Evolutionary conservation across 176 grass and related monocot species (phyloP).

Genomic region (Oryza nivara): DNA sequence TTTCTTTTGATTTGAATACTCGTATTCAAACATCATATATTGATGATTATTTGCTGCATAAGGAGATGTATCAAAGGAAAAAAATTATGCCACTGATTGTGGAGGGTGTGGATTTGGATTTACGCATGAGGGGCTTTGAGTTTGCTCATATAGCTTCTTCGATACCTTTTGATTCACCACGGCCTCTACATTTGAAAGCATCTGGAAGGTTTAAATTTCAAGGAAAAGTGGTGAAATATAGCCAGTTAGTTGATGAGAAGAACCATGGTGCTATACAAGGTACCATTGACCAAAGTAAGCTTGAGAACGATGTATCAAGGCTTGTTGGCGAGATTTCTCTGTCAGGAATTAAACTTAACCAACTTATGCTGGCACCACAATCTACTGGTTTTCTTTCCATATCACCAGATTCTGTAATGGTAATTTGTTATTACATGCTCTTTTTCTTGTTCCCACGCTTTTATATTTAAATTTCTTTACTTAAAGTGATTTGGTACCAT

Average conservation of each 20-base stretch:
- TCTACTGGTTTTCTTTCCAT: conserved; percentile 84
- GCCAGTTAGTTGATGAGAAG: conserved; percentile 49
- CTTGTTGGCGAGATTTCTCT: conserved; percentile 90
- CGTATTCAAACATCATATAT: conserved; percentile 93
- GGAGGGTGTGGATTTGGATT: conserved; percentile 91
- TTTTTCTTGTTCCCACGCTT: conserved; percentile 13
- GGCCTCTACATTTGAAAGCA: conserved; percentile 91
- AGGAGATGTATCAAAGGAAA: conserved; percentile 56
- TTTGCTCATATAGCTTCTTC: conserved; percentile 88
- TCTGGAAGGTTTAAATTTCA: conserved; percentile 96
- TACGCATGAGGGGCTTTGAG: conserved; percentile 94
- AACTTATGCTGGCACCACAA: conserved; percentile 96
- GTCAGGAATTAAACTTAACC: conserved; percentile 87
- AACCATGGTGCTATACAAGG: conserved; percentile 44
- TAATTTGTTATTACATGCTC: conserved; percentile 51
- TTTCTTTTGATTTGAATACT: conserved; percentile 88
- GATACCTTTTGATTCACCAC: conserved; percentile 85
- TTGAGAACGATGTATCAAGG: conserved; percentile 49
- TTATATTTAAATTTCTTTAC: conserved; percentile 24
- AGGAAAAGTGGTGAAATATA: conserved; percentile 82
- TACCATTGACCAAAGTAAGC: conserved; percentile 43
- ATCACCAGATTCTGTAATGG: conserved; percentile 72
- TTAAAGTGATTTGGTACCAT: conserved; percentile 16
- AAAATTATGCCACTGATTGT: conserved; percentile 73
- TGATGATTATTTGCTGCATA: conserved; percentile 61